Evolutionary conservation across 352 stramenopile genomes (phyloP).

Genomic region (Aphanomyces stellatus): DNA sequence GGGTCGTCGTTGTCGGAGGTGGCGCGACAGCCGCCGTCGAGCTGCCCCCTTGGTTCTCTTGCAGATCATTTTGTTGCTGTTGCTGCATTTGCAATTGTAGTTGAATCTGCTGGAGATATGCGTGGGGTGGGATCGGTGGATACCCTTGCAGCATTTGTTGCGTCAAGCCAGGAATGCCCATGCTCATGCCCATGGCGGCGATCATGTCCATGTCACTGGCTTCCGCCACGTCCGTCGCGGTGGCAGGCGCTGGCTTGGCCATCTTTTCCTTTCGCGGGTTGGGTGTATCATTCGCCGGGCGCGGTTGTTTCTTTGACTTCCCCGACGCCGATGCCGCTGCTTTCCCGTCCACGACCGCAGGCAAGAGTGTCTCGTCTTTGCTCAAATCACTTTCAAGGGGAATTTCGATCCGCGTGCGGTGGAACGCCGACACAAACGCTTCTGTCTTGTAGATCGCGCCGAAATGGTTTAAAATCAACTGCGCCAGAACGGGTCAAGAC

Average conservation of each 20-base stretch:
- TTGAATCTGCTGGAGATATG: not conserved
- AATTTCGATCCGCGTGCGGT: conserved; percentile 68
- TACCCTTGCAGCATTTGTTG: not conserved
- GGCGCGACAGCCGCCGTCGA: too few species aligned
- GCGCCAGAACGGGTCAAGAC: not conserved
- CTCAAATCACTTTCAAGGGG: conserved; percentile 52
- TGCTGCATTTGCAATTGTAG: conserved; percentile 10
- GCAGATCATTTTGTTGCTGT: too few species aligned
- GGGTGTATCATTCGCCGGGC: conserved; percentile 20
- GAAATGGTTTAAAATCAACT: conserved; percentile 44
- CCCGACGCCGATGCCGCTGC: conserved; percentile 8
- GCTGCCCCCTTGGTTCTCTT: too few species aligned
- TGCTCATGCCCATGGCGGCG: conserved; percentile 8
- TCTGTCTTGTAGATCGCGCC: conserved; percentile 64
- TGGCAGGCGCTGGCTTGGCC: not conserved
- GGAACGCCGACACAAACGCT: conserved; percentile 46
- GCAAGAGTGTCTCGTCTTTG: conserved; percentile 58
- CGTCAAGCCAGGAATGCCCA: not conserved
- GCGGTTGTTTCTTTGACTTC: conserved; percentile 30
- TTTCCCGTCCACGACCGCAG: conserved; percentile 39
- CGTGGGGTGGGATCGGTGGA: not conserved
- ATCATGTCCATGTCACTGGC: conserved; percentile 13
- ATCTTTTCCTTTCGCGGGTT: not conserved
- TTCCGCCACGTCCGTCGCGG: not conserved
- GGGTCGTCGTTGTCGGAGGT: not conserved